Evolutionary conservation across 2,329 filamentous ascomycete species (phyloP).

Genomic region (Talaromyces sp.): DNA sequence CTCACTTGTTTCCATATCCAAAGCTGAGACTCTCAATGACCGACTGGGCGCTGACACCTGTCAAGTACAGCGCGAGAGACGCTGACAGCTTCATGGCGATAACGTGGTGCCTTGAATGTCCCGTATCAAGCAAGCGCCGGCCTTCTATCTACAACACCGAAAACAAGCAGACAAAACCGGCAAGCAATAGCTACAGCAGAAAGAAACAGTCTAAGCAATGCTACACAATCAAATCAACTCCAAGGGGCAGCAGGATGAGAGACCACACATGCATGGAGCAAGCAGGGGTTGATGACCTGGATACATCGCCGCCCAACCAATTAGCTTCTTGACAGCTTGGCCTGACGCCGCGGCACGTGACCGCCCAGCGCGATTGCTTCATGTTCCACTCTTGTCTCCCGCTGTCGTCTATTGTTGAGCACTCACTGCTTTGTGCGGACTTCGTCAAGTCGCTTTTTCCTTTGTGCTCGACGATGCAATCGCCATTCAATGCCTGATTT

Average conservation of each 20-base stretch:
- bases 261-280: constrained; percentile 6
- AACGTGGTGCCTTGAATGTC: constrained; percentile 21
- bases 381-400: background rate
- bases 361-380: background rate
- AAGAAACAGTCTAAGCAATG: background rate
- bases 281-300: background rate
- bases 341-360: constrained; percentile 9
- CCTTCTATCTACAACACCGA: background rate
- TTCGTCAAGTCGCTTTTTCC: background rate
- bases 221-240: background rate
- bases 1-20: constrained; percentile 61
- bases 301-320: constrained; percentile 5
- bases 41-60: constrained; percentile 56
- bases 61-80: constrained; percentile 42
- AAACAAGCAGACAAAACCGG: background rate
- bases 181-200: background rate
- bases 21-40: constrained; percentile 73
- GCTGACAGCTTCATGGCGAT: constrained; percentile 39
- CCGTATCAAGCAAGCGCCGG: background rate
- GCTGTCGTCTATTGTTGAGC: background rate
- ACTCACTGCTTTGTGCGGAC: background rate
- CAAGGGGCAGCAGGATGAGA: background rate
- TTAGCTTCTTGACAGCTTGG: constrained; percentile 18
- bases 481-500: constrained; percentile 62
- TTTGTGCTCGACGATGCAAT: constrained; percentile 19